phyloP scores from a whole-genome alignment of 352 stramenopile species.

The Phytopythium helicoides region DNA sequence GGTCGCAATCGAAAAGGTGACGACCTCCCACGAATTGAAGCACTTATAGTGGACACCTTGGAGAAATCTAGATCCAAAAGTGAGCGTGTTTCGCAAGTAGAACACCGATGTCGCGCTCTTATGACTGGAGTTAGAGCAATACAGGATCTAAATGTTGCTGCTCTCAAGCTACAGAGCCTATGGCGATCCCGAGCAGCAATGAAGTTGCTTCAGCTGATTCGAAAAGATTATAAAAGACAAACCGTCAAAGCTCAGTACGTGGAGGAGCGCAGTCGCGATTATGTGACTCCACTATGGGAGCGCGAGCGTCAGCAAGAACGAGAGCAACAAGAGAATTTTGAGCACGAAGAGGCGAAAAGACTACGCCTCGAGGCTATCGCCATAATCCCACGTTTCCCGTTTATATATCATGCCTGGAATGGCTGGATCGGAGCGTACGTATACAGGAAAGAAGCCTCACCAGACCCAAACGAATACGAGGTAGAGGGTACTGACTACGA shows the following conservation, averaged over 20 bases:
- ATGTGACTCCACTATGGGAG: slow-evolving; percentile 66
- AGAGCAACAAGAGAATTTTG: slow-evolving; percentile 41
- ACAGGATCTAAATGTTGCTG: slow-evolving; percentile 24
- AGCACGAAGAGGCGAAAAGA: slow-evolving; percentile 25
- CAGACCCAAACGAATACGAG: slow-evolving; percentile 12
- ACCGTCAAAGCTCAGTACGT: slow-evolving; percentile 48
- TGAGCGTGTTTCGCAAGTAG: neutral
- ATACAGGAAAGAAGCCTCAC: neutral
- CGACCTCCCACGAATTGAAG: neutral
- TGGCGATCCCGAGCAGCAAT: slow-evolving; percentile 49
- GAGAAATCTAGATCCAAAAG: neutral
- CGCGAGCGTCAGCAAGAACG: slow-evolving; percentile 57
- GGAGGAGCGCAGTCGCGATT: slow-evolving; percentile 46
- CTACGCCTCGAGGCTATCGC: slow-evolving; percentile 35
- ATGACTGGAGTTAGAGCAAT: neutral
- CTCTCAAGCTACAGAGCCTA: slow-evolving; percentile 40
- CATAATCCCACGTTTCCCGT: slow-evolving; percentile 49
- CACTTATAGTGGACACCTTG: neutral
- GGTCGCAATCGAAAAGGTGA: slow-evolving; percentile 2
- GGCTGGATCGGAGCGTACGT: neutral
- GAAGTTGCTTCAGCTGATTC: slow-evolving; percentile 39
- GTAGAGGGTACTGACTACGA: slow-evolving; percentile 8
- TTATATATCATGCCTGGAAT: slow-evolving; percentile 18
- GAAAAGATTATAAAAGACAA: slow-evolving; percentile 23
- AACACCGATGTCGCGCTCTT: neutral